Conservation (phyloP, 2,329 filamentous ascomycete genomes). For the Penicillium sp. region DNA sequence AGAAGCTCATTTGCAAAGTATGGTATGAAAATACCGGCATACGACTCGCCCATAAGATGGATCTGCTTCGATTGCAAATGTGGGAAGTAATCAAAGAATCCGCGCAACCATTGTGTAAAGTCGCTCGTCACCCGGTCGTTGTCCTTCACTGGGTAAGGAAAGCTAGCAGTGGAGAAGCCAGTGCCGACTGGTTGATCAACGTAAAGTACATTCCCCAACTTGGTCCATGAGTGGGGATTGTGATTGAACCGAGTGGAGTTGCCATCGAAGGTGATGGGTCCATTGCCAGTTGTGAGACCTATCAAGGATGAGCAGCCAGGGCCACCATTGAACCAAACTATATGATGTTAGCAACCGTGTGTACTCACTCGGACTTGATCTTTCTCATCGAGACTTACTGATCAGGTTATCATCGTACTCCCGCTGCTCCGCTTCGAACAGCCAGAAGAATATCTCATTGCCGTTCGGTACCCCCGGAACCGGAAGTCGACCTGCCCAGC, state of each 20-base stretch:
- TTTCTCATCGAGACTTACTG: slow-evolving; percentile 22
- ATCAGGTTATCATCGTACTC: slow-evolving; percentile 35
- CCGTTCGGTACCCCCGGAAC: slow-evolving; percentile 28
- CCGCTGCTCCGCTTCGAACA: slow-evolving; percentile 33
- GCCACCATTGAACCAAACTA: slow-evolving; percentile 39
- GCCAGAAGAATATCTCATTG: slow-evolving; percentile 39
- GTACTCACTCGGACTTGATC: not conserved
- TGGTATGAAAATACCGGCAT: slow-evolving; percentile 39
- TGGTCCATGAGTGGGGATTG: slow-evolving; percentile 32
- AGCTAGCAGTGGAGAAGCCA: slow-evolving; percentile 34
- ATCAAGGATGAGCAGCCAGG: slow-evolving; percentile 37
- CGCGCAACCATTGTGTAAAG: slow-evolving; percentile 33
- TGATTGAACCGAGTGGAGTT: slow-evolving; percentile 25
- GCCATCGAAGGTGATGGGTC: slow-evolving; percentile 32
- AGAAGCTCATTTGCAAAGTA: slow-evolving; percentile 36
- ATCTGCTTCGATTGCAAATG: slow-evolving; percentile 32
- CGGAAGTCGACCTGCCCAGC: slow-evolving; percentile 36
- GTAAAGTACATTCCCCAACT: slow-evolving; percentile 36
- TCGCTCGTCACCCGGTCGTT: slow-evolving; percentile 31
- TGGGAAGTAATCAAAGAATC: slow-evolving; percentile 32
- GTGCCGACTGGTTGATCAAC: slow-evolving; percentile 39
- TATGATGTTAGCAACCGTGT: slow-evolving; percentile 11
- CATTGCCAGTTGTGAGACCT: slow-evolving; percentile 34
- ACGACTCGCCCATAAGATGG: slow-evolving; percentile 40
- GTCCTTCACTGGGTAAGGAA: slow-evolving; percentile 26